Percentiles rank a stretch among this genome's conserved stretches.
phyloP scores from a whole-genome alignment of 345 rosid species.

The Heritiera littoralis region DNA sequence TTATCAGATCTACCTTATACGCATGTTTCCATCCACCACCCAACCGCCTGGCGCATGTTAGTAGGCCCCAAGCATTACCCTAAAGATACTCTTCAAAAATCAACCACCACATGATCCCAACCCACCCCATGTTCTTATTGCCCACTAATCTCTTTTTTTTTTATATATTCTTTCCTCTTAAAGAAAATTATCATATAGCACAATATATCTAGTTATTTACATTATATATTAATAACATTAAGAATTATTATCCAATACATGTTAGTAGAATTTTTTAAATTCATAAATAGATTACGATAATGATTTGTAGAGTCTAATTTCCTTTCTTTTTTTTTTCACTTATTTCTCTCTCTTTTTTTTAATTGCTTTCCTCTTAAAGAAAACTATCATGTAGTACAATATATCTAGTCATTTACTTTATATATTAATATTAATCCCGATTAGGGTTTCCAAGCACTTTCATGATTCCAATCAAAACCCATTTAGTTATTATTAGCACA shows the following conservation, averaged over 20 bases:
- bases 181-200: background rate
- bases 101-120: conserved; percentile 46
- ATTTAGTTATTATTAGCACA: background rate
- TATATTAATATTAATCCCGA: conserved; percentile 2
- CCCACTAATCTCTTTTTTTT: conserved; percentile 1
- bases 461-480: conserved; percentile 23
- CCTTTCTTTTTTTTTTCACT: background rate
- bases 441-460: conserved; percentile 32
- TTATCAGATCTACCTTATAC: background rate
- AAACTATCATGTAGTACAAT: background rate
- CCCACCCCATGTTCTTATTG: conserved; percentile 39
- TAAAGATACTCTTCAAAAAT: conserved; percentile 44
- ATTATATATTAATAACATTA: background rate
- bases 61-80: conserved; percentile 36
- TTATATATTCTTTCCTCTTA: background rate
- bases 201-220: background rate
- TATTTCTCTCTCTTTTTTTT: background rate
- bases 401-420: background rate
- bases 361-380: background rate
- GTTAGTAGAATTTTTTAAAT: no score
- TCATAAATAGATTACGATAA: no score
- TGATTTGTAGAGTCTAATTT: no score
- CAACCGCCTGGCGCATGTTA: conserved; percentile 35
- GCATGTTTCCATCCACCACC: conserved; percentile 21
- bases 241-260: no score